A percentile compares a stretch with the other conserved stretches of the same genome.
phyloP scores from a whole-genome alignment of 345 rosid genomes.

The Rubroshorea leprosula region DNA sequence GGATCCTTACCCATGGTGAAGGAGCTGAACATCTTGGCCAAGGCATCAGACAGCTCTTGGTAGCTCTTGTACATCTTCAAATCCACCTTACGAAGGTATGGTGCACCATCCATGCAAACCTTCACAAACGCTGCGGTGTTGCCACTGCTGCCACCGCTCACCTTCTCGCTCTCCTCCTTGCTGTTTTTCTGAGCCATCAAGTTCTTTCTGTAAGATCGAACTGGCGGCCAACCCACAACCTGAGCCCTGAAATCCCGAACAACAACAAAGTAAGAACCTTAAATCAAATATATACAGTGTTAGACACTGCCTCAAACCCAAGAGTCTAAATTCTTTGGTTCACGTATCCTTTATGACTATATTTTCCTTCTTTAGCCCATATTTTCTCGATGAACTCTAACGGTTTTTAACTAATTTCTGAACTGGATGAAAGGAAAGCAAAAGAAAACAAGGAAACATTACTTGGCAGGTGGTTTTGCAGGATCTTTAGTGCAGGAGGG shows the following conservation, averaged over 20 bases:
- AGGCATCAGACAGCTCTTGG: conserved; percentile 76
- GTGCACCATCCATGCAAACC: conserved; percentile 98
- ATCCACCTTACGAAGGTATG: conserved; percentile 91
- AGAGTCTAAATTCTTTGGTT: too few relatives aligned
- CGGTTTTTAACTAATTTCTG: too few relatives aligned
- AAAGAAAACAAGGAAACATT: conserved; percentile 14
- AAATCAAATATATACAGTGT: too few relatives aligned
- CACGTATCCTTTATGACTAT: too few relatives aligned
- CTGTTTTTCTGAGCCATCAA: conserved; percentile 60
- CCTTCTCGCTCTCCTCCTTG: conserved; percentile 26
- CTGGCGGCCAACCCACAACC: conserved; percentile 98
- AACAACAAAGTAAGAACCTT: too few relatives aligned
- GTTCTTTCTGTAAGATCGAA: conserved; percentile 86
- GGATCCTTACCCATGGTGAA: conserved; percentile 80
- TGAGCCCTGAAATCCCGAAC: conserved; percentile 78
- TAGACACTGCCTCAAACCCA: too few relatives aligned
- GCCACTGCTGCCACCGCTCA: conserved; percentile 43
- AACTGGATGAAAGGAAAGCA: conserved; percentile 2
- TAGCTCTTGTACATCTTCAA: conserved; percentile 86
- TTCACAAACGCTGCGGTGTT: conserved; percentile 70
- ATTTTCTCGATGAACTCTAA: too few relatives aligned
- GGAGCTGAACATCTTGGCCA: conserved; percentile 93
- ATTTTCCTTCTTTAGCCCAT: too few relatives aligned
- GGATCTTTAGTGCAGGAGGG: conserved; percentile 40
- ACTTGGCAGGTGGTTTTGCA: conserved; percentile 74